Base-by-base conservation (phyloP, 257 asterid genomes). In the Coffea eugenioides region DNA sequence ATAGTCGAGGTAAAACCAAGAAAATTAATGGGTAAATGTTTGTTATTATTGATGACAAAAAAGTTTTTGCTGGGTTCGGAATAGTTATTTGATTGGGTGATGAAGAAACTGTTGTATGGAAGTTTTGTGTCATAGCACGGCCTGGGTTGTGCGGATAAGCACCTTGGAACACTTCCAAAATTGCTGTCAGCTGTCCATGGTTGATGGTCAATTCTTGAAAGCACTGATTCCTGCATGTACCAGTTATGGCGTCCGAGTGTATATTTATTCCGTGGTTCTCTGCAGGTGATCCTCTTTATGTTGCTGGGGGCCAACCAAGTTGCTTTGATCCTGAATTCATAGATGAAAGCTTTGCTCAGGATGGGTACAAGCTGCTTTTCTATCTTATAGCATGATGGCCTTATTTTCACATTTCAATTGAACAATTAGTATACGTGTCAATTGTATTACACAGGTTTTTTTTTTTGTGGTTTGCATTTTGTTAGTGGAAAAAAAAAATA, bases 201-300 rank as follows among this genome's bases (percentile, higher is more conserved):
- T 52, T 52, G 59, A 52, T 52, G 3, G 18, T 52, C 3, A 6
- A 57, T 36, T 59, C 16, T 36, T 67, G 8, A 21, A 21, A 5
- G 59, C 39, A 16, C 43, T 12, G 36, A 64, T 73, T 83, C 36
- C 66, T 49, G 52, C 10, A 6, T 65, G 27, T 64, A 54, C 68
- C 41, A 64, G 48, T 74, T 46, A 51, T 27, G 21, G 56, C 15
- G 54, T 13, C 43, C 74, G 77, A 71, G 49, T 62, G 31, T 34
- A 74, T 64, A 64, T 71, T 77, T 77, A 59, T 59, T 71, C 56
- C 71, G 74, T 54, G 10, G 25, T 83, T 69, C 82, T 85, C 79
- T 64, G 87, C 90, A 93, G 99, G 93, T 77, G 99, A 95, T 84
- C 97, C 99, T 77, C 98, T 95, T 72, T 95, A 95, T 83, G 79